Percentiles rank a stretch among this genome's conserved stretches.
Evolutionary conservation across 306 rosid species (phyloP).

Genomic region (Comarum palustre): DNA sequence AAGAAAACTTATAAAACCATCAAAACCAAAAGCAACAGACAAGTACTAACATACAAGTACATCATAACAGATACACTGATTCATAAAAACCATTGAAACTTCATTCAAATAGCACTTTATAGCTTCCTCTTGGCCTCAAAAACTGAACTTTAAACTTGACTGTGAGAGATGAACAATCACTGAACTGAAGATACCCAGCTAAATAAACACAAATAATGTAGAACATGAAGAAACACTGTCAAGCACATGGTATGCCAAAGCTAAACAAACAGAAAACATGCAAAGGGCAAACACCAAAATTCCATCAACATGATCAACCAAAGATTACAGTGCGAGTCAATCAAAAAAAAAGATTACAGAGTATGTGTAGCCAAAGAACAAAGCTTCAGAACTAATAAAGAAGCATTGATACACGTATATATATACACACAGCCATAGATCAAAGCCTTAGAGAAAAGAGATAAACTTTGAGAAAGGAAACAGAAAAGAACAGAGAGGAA

Average conservation of each 20-base stretch:
- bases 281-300: background rate
- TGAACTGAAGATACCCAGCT: background rate
- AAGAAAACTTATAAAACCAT: background rate
- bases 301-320: background rate
- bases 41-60: background rate
- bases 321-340: no score
- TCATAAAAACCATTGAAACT: slow-evolving; percentile 13
- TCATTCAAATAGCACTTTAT: background rate
- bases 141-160: background rate
- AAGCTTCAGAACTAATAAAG: background rate
- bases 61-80: background rate
- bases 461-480: background rate
- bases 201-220: background rate
- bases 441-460: background rate
- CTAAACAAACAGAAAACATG: background rate
- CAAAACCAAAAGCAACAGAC: background rate
- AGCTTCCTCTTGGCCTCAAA: background rate
- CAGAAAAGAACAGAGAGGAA: background rate
- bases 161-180: background rate
- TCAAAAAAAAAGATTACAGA: background rate
- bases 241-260: background rate
- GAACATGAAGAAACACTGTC: background rate
- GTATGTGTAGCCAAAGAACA: background rate
- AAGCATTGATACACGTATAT: background rate
- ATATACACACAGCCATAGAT: background rate